Conservation (phyloP, 139 green algal species). For the Auxenochlorella protothecoides region DNA sequence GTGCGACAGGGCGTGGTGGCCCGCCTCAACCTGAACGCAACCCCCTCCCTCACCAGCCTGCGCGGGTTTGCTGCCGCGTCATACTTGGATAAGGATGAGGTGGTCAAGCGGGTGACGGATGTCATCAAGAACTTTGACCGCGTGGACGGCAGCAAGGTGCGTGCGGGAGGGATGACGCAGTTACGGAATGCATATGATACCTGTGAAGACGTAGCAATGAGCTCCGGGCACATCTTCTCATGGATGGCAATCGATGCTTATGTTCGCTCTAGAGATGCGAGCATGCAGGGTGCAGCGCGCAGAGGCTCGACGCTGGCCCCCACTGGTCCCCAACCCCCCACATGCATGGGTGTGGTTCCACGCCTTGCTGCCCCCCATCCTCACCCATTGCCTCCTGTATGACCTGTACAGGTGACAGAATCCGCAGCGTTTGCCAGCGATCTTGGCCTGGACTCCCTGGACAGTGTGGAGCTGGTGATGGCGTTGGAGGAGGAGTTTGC, state of each 20-base stretch:
- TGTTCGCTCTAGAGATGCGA: not conserved
- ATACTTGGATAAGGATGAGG: conserved; percentile 86
- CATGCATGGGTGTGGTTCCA: no score
- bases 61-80: conserved; percentile 36
- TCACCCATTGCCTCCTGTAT: not conserved
- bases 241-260: not conserved
- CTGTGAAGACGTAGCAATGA: not conserved
- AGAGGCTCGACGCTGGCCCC: no score
- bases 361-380: not conserved
- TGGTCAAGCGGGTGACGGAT: conserved; percentile 82
- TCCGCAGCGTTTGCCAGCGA: conserved; percentile 82
- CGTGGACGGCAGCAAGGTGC: conserved; percentile 87
- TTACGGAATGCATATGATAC: not conserved
- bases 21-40: conserved; percentile 9
- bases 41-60: not conserved
- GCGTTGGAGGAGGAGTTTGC: conserved; percentile 99
- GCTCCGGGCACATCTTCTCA: not conserved
- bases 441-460: conserved; percentile 93
- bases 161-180: not conserved
- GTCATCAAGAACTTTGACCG: conserved; percentile 98
- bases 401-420: conserved; percentile 52
- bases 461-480: conserved; percentile 99
- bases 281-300: no score
- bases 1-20: conserved; percentile 18
- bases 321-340: no score